Conservation (phyloP, 345 rosid genomes). For the Psidium guajava region DNA sequence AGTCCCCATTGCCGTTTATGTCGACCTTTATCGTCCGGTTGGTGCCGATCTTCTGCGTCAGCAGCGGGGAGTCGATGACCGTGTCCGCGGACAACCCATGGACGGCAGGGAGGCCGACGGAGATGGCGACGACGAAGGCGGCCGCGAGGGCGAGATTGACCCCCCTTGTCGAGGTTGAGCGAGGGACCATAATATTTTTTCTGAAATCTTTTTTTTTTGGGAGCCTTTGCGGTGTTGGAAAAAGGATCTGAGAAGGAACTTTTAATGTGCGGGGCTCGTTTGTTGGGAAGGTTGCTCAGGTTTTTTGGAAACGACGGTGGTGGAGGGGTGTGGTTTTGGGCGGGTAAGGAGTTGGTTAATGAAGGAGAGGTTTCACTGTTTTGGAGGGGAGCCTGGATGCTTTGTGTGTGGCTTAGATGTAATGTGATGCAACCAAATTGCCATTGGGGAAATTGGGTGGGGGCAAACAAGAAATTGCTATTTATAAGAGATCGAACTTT, state of each 20-base stretch:
- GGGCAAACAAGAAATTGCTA: conserved; percentile 1
- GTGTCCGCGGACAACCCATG: not conserved
- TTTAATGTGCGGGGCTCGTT: no score
- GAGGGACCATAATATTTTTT: conserved; percentile 5
- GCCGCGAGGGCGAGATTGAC: conserved; percentile 1
- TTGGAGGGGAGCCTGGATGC: conserved; percentile 5
- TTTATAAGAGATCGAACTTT: not conserved
- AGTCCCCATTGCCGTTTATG: conserved; percentile 66
- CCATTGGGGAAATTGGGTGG: not conserved
- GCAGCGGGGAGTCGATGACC: conserved; percentile 44
- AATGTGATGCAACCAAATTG: not conserved
- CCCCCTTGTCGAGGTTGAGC: not conserved
- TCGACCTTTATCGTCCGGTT: conserved; percentile 70
- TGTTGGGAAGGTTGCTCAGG: not conserved
- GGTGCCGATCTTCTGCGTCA: conserved; percentile 59
- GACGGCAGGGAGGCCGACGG: conserved; percentile 6
- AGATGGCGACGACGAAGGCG: conserved; percentile 5
- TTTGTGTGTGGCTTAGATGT: conserved; percentile 12
- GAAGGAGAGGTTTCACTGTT: conserved; percentile 7
- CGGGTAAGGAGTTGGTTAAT: not conserved
- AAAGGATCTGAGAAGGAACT: no score
- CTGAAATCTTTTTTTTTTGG: not conserved
- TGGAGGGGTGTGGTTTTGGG: not conserved
- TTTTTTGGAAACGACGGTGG: not conserved
- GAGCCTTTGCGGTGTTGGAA: no score